Percentiles rank a stretch among this genome's conserved stretches.
phyloP scores from a whole-genome alignment of 495 filamentous ascomycete genomes.

The Tuber umbilicatum region DNA sequence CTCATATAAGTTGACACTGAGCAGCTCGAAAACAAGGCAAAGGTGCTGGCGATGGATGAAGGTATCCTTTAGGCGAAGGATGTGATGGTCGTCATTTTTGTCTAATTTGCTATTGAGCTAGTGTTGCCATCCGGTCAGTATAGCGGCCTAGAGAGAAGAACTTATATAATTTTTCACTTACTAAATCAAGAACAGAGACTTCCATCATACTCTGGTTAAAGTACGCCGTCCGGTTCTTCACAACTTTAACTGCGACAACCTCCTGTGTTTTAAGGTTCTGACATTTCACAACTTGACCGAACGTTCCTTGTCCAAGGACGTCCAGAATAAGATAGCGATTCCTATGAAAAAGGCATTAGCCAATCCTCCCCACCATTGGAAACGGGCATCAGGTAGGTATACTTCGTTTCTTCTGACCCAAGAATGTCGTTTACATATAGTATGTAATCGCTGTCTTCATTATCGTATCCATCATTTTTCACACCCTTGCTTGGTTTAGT shows the following conservation, averaged over 20 bases:
- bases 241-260: slow-evolving; percentile 97
- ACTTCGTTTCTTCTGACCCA: slow-evolving; percentile 97
- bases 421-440: slow-evolving; percentile 98
- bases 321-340: slow-evolving; percentile 98
- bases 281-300: slow-evolving; percentile 99
- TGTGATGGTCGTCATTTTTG: slow-evolving; percentile 98
- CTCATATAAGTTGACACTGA: slow-evolving; percentile 98
- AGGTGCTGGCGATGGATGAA: slow-evolving; percentile 98
- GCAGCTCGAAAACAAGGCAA: slow-evolving; percentile 92
- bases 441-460: slow-evolving; percentile 99
- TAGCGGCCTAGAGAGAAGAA: background rate
- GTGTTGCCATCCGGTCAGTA: slow-evolving; percentile 39
- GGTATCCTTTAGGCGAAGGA: slow-evolving; percentile 91
- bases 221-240: slow-evolving; percentile 98
- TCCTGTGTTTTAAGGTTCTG: slow-evolving; percentile 97
- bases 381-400: slow-evolving; percentile 41
- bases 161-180: slow-evolving; percentile 45
- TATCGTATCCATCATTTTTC: slow-evolving; percentile 99
- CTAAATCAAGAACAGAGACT: slow-evolving; percentile 93
- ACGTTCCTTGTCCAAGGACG: slow-evolving; percentile 95
- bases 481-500: slow-evolving; percentile 99
- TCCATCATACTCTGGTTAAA: slow-evolving; percentile 99
- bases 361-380: background rate
- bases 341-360: slow-evolving; percentile 48
- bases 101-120: slow-evolving; percentile 96